Evolutionary conservation across 2,329 filamentous ascomycete species (phyloP).

Genomic region (Colletotrichum nymphaeae): DNA sequence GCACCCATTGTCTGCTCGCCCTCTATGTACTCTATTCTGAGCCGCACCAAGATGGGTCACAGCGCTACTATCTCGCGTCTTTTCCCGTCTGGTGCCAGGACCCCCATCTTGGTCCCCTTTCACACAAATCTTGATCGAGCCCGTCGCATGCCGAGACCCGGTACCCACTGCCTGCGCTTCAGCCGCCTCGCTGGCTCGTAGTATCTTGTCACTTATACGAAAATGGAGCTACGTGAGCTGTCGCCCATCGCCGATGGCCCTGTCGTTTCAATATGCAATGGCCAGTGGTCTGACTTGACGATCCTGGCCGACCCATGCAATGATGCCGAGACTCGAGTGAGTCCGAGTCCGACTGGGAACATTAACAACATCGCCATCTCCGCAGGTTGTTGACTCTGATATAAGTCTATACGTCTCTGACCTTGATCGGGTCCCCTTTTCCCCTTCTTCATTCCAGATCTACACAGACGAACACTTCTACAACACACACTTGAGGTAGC

Average conservation of each 20-base stretch:
- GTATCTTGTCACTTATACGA: background rate
- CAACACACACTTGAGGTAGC: background rate
- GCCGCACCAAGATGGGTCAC: background rate
- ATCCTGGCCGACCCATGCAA: background rate
- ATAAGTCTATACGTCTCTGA: constrained; percentile 10
- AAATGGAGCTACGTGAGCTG: background rate
- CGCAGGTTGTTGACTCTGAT: background rate
- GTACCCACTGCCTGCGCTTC: background rate
- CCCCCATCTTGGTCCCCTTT: background rate
- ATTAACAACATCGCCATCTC: background rate
- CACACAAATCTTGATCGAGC: background rate
- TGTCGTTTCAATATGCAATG: background rate
- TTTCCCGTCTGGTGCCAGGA: background rate
- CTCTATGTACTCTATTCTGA: background rate
- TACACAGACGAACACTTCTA: background rate
- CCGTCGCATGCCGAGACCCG: background rate
- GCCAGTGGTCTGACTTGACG: constrained; percentile 23
- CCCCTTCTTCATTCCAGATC: background rate
- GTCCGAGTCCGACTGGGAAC: background rate
- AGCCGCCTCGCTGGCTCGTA: background rate
- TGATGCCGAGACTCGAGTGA: background rate
- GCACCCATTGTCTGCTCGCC: background rate
- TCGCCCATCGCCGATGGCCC: constrained; percentile 18
- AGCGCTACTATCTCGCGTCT: background rate
- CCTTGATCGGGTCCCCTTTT: background rate